Conservation (phyloP, 495 filamentous ascomycete species). For the Tuber calosporum region DNA sequence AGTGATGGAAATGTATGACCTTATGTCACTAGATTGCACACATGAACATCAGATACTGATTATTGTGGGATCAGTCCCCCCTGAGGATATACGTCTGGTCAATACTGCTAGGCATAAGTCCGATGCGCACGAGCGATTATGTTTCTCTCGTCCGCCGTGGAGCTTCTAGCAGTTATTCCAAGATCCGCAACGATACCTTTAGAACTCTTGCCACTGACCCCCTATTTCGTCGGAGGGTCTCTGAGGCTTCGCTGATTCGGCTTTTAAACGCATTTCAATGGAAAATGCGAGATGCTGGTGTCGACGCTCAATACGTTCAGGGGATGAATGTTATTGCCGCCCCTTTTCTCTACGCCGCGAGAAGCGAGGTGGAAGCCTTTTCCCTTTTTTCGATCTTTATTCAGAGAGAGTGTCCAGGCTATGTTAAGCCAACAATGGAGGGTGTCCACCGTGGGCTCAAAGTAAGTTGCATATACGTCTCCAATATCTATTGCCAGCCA, state of each 20-base stretch:
- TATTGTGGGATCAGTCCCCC: conserved; percentile 58
- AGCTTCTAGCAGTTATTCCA: conserved; percentile 85
- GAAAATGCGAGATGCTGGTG: conserved; percentile 73
- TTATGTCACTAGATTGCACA: background rate
- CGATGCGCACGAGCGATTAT: conserved; percentile 77
- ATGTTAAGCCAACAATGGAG: conserved; percentile 93
- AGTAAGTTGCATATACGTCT: conserved; percentile 9
- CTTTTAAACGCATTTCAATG: conserved; percentile 95
- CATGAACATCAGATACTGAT: conserved; percentile 11
- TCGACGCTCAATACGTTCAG: conserved; percentile 71
- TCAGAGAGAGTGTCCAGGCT: conserved; percentile 82
- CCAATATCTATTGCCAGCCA: background rate
- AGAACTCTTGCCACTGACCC: conserved; percentile 92
- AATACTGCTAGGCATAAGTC: conserved; percentile 75
- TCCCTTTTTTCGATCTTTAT: conserved; percentile 83
- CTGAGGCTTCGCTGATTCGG: conserved; percentile 88
- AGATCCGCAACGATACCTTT: conserved; percentile 97
- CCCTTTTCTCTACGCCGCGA: conserved; percentile 90
- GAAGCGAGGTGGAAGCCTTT: conserved; percentile 91
- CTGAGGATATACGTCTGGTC: conserved; percentile 94
- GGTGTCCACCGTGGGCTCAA: conserved; percentile 87
- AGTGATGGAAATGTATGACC: conserved; percentile 39
- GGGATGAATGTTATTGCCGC: conserved; percentile 99
- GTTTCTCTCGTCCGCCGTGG: conserved; percentile 85
- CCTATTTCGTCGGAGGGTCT: conserved; percentile 88